phyloP scores from a whole-genome alignment of 352 stramenopile genomes.

The Pythium apleroticum region DNA sequence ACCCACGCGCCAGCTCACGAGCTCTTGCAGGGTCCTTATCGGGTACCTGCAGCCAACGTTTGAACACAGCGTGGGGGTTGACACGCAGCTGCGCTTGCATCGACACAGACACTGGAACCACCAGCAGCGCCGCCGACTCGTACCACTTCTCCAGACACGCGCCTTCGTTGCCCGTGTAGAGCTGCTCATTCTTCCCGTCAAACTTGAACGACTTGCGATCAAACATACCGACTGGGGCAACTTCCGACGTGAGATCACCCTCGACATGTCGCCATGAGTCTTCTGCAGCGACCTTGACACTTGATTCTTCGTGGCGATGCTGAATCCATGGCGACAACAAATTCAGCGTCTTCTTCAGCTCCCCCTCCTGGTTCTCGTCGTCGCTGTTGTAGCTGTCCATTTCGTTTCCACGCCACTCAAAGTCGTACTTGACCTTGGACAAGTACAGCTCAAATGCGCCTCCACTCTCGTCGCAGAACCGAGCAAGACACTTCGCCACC shows the following conservation, averaged over 20 bases:
- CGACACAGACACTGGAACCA: background rate
- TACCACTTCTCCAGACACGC: constrained; percentile 19
- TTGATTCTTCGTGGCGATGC: background rate
- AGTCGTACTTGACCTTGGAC: constrained; percentile 11
- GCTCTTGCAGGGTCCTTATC: background rate
- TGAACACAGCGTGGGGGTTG: background rate
- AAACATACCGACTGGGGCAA: constrained; percentile 12
- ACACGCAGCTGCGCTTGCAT: background rate
- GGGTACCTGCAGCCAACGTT: background rate
- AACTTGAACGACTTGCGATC: background rate
- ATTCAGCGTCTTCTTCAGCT: background rate
- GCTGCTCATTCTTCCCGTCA: constrained; percentile 2
- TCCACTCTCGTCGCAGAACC: constrained; percentile 14
- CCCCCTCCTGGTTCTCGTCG: background rate
- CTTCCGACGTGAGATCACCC: constrained; percentile 4
- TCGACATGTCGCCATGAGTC: background rate
- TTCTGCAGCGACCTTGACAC: background rate
- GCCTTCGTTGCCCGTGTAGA: constrained; percentile 19
- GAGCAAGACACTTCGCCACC: constrained; percentile 11
- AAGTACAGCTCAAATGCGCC: constrained; percentile 11
- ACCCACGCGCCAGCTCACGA: background rate
- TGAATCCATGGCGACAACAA: background rate
- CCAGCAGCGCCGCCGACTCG: constrained; percentile 15
- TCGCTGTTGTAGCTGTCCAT: constrained; percentile 2
- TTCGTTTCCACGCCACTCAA: constrained; percentile 9